Conservation (phyloP, 169 alveolate genomes). For the Besnoitia besnoiti region DNA sequence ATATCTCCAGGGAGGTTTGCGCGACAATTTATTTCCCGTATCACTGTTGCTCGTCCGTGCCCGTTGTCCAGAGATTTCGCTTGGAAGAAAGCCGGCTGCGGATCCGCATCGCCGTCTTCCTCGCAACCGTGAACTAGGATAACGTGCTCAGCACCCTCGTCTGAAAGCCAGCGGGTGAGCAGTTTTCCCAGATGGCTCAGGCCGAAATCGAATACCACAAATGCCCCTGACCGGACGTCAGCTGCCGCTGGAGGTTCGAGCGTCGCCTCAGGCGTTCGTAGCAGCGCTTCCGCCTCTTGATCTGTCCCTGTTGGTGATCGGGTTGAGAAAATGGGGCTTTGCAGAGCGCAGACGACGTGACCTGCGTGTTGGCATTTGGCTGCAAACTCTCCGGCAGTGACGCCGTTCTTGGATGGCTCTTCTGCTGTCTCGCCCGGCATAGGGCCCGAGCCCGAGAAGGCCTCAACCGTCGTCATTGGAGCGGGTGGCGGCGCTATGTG, state of each 20-base stretch:
- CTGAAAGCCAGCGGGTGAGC: constrained; percentile 65
- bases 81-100: background rate
- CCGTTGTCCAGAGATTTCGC: background rate
- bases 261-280: background rate
- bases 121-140: background rate
- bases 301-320: background rate
- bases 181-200: background rate
- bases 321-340: background rate
- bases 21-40: background rate
- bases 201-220: background rate
- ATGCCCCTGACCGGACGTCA: background rate
- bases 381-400: background rate
- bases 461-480: background rate
- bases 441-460: no score
- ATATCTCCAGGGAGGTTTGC: background rate
- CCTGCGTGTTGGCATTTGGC: background rate
- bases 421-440: no score
- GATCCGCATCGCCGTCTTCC: background rate
- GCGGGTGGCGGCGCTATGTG: background rate
- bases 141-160: constrained; percentile 70
- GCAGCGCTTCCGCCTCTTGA: background rate
- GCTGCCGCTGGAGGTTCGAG: background rate
- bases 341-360: background rate
- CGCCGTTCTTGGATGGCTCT: no score
- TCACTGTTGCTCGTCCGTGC: background rate